Percentiles rank a stretch among this genome's conserved stretches.
phyloP scores from a whole-genome alignment of 2,329 filamentous ascomycete species.

The Aureobasidium sp. region DNA sequence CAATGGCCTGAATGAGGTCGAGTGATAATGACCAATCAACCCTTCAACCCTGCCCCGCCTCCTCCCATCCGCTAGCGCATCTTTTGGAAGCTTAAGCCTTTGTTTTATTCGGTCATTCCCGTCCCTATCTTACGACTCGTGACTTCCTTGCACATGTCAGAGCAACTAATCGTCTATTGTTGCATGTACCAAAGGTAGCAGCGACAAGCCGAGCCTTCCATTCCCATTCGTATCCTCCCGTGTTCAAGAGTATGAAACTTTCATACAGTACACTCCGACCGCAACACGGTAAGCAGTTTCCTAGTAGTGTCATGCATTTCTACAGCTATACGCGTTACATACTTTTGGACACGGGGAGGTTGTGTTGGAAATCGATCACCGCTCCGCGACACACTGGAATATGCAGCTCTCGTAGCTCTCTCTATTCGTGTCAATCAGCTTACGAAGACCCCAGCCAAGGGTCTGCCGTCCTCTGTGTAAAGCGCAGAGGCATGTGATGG shows the following conservation, averaged over 20 bases:
- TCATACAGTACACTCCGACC: too few relatives aligned
- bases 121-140: constrained; percentile 5
- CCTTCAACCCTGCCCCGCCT: not conserved
- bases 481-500: not conserved
- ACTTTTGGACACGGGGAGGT: not conserved
- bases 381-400: not conserved
- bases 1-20: constrained; percentile 7
- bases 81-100: not conserved
- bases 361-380: too few relatives aligned
- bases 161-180: not conserved
- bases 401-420: not conserved
- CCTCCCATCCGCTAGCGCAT: not conserved
- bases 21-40: constrained; percentile 6
- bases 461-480: not conserved
- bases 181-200: not conserved
- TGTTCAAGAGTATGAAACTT: too few relatives aligned
- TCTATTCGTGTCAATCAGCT: not conserved
- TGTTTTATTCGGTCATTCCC: not conserved
- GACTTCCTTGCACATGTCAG: not conserved
- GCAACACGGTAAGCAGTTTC: too few relatives aligned
- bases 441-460: not conserved
- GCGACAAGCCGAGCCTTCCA: not conserved
- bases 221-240: not conserved
- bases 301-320: too few relatives aligned
- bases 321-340: too few relatives aligned